These are phyloP conservation scores for Blastocystis sp. DNA, from an alignment of 352 stramenopile species.

Conservation along the genomic window DNA sequence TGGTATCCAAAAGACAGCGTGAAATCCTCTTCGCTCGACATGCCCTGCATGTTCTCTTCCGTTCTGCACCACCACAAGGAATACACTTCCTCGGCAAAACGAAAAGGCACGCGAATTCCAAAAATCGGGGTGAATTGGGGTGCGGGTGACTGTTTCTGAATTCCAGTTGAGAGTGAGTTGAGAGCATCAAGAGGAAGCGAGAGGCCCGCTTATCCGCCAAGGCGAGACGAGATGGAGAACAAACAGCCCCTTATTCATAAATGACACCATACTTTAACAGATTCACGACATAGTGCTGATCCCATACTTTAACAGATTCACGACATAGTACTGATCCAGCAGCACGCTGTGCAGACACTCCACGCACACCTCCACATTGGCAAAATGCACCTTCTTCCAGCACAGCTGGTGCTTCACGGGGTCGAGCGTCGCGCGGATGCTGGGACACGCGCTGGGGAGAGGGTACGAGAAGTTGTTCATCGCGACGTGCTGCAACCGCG, in stretches of 20 bases:
- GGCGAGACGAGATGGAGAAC: too few species aligned
- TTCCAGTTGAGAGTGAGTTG: too few species aligned
- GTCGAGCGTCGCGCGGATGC: constrained; percentile 46
- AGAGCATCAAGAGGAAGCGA: too few species aligned
- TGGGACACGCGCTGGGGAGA: constrained; percentile 31
- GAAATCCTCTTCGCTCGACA: neutral
- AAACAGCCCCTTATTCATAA: too few species aligned
- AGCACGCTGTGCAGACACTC: constrained; percentile 60
- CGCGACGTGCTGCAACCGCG: constrained; percentile 20
- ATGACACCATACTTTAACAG: constrained; percentile 63
- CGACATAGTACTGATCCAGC: constrained; percentile 34
- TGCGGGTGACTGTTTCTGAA: too few species aligned
- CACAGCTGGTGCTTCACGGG: constrained; percentile 64
- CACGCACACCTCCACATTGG: constrained; percentile 61
- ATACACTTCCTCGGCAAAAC: too few species aligned
- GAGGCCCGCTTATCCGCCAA: too few species aligned
- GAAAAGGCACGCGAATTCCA: too few species aligned
- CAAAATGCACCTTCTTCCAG: constrained; percentile 71
- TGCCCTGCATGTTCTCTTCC: neutral
- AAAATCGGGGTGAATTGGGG: too few species aligned
- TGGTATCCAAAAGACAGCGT: neutral
- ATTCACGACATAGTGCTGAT: constrained; percentile 20
- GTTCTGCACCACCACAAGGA: neutral
- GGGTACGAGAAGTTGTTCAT: constrained; percentile 74
- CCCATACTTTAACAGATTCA: constrained; percentile 59